Evolutionary conservation across 768 basidiomycete species (phyloP), one percentile per base, ranked within the genome.

Genomic region (Mycena belliarum): DNA sequence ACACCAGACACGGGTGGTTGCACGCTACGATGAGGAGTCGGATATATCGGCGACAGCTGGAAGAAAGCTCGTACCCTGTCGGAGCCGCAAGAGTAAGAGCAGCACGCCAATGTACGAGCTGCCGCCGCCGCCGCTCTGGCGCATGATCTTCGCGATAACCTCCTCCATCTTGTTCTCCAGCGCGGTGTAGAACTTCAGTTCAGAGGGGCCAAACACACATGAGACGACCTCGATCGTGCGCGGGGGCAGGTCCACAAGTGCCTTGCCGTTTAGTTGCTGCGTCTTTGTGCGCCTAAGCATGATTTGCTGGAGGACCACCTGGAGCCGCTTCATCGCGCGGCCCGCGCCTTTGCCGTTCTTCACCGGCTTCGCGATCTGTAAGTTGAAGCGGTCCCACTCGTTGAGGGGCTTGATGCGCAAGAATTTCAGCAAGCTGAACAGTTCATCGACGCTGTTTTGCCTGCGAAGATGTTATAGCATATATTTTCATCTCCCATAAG

Each of bases 251-350:
- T 88, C 80, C 38, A 98, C 79, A 20, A 98, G 77, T 0, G 84
- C 83, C 65, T 93, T 89, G 6, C 96, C 96, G 55, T 95, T 87
- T 18, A 89, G 61, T 0, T 74, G 64, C 49, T 86, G 83, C 35
- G 80, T 81, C 73, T 98, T 99, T 4, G 80, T 86, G 5, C 97
- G 86, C 6, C 96, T 82, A 28, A 98, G 82, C 95, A 98, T 96
- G 60, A 95, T 79, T 14, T 88, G 82, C 63, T 88, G 86, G 15
- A 98, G 76, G 4, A 98, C 85, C 35, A 90, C 84, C 85, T 93
- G 94, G 21, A 97, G 75, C 44, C 91, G 80, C 66, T 92, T 95
- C 84, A 95, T 88, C 2, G 94, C 91, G 24, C 82, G 78, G 15
- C 68, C 74, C 5, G 82, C 85, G 46, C 79, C 77, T 52, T 69